phyloP scores from a whole-genome alignment of 352 stramenopile genomes.

The Pythium biforme region DNA sequence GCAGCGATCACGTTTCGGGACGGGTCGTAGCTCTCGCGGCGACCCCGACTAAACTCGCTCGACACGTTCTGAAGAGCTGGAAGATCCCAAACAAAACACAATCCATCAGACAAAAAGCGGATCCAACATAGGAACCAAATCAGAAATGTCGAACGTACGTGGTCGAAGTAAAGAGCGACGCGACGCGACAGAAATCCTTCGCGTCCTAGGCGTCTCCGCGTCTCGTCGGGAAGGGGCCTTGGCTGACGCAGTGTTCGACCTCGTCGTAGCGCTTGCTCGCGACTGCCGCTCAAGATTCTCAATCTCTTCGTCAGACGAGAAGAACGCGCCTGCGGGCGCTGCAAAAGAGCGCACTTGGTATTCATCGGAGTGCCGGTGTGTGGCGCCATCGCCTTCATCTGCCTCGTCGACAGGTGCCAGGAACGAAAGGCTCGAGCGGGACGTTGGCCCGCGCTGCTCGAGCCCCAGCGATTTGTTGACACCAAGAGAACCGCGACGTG shows the following conservation, averaged over 20 bases:
- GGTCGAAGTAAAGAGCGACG: neutral
- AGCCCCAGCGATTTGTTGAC: neutral
- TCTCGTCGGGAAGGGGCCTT: neutral
- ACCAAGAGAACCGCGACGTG: neutral
- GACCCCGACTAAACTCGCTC: neutral
- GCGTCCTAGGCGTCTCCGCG: neutral
- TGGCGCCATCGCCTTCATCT: neutral
- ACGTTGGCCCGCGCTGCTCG: neutral
- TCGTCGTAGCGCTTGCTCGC: neutral
- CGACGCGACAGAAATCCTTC: neutral
- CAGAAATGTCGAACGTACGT: slow-evolving; percentile 1
- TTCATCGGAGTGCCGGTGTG: neutral
- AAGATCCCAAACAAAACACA: neutral
- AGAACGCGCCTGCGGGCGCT: neutral
- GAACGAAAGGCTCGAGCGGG: neutral
- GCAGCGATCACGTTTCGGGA: neutral
- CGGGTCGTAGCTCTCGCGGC: neutral
- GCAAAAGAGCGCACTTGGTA: neutral
- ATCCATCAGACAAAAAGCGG: neutral
- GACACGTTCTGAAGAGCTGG: slow-evolving; percentile 9
- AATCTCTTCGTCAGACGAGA: slow-evolving; percentile 16
- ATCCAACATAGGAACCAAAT: neutral
- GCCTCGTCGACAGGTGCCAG: slow-evolving; percentile 5
- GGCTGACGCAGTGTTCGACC: neutral
- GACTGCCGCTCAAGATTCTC: slow-evolving; percentile 12